phyloP scores from a whole-genome alignment of 495 filamentous ascomycete genomes.

The Penicillium cinerascens region DNA sequence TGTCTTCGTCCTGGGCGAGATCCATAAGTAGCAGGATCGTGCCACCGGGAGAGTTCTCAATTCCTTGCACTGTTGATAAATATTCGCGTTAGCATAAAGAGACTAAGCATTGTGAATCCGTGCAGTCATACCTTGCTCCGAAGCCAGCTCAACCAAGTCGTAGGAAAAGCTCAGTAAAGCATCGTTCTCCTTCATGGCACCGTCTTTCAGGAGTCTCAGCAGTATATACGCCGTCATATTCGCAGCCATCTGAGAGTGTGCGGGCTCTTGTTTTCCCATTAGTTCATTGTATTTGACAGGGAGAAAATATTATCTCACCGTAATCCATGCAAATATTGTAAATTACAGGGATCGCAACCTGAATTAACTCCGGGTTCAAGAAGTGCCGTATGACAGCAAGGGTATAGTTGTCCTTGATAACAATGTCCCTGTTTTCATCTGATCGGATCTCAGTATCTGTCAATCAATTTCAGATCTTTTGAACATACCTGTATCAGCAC shows the following conservation, averaged over 20 bases:
- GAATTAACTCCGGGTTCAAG: slow-evolving; percentile 45
- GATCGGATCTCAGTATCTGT: slow-evolving; percentile 8
- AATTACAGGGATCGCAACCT: slow-evolving; percentile 63
- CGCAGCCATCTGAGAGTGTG: slow-evolving; percentile 60
- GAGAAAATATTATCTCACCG: slow-evolving; percentile 43
- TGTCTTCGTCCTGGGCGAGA: slow-evolving; percentile 24
- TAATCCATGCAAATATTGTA: slow-evolving; percentile 74
- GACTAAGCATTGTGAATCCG: background rate
- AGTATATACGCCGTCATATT: slow-evolving; percentile 48
- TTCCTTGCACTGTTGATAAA: slow-evolving; percentile 28
- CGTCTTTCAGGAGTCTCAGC: slow-evolving; percentile 35
- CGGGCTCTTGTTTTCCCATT: slow-evolving; percentile 39
- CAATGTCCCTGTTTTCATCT: slow-evolving; percentile 72
- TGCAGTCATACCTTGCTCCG: slow-evolving; percentile 37
- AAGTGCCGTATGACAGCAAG: slow-evolving; percentile 52
- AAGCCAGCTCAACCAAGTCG: slow-evolving; percentile 38
- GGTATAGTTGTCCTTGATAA: slow-evolving; percentile 57
- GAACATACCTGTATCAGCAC: slow-evolving; percentile 68
- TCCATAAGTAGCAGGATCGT: slow-evolving; percentile 37
- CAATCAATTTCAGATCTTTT: background rate
- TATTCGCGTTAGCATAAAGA: background rate
- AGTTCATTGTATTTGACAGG: background rate
- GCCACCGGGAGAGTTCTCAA: slow-evolving; percentile 38
- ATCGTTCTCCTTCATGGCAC: slow-evolving; percentile 26
- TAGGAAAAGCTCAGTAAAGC: slow-evolving; percentile 38